Conservation (phyloP, 2,329 filamentous ascomycete species). For the Remersonia thermophila region DNA sequence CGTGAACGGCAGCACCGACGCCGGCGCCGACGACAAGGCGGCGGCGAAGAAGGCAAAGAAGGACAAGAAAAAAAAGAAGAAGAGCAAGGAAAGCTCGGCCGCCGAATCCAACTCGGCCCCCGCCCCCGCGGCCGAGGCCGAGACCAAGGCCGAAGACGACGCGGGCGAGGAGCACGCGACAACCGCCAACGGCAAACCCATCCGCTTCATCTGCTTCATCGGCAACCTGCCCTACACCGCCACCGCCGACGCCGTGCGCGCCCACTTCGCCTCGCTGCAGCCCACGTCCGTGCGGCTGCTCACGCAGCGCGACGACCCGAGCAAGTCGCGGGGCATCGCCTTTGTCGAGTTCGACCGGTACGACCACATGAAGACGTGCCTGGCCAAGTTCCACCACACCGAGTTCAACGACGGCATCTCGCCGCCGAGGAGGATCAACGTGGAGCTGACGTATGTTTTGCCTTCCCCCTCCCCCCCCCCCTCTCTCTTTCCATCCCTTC, state of each 20-base stretch:
- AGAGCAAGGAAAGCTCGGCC: conserved; percentile 27
- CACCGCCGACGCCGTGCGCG: conserved; percentile 53
- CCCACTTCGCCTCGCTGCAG: conserved; percentile 67
- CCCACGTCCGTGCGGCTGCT: conserved; percentile 62
- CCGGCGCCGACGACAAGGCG: conserved; percentile 22
- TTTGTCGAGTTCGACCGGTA: conserved; percentile 83
- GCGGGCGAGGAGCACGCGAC: conserved; percentile 3
- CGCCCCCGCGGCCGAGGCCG: no score
- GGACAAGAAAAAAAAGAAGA: conserved; percentile 23
- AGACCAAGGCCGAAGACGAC: conserved; percentile 8
- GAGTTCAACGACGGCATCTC: conserved; percentile 49
- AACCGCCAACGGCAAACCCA: not conserved
- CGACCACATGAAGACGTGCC: conserved; percentile 83
- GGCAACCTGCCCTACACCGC: conserved; percentile 85
- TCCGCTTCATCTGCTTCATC: conserved; percentile 51
- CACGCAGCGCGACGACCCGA: conserved; percentile 40
- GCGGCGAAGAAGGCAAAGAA: conserved; percentile 20
- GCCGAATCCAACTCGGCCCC: no score
- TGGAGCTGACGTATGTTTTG: conserved; percentile 67
- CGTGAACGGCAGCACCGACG: conserved; percentile 2
- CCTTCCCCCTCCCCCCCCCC: conserved; percentile 2
- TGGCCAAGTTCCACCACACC: conserved; percentile 83
- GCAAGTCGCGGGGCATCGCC: conserved; percentile 43
- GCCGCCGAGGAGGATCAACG: conserved; percentile 66
- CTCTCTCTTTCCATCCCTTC: not conserved